A percentile compares a stretch with the other conserved stretches of the same genome.
These are phyloP conservation scores for Phytophthora pisi DNA, from an alignment of 352 stramenopile genomes.

Conservation along the genomic window DNA sequence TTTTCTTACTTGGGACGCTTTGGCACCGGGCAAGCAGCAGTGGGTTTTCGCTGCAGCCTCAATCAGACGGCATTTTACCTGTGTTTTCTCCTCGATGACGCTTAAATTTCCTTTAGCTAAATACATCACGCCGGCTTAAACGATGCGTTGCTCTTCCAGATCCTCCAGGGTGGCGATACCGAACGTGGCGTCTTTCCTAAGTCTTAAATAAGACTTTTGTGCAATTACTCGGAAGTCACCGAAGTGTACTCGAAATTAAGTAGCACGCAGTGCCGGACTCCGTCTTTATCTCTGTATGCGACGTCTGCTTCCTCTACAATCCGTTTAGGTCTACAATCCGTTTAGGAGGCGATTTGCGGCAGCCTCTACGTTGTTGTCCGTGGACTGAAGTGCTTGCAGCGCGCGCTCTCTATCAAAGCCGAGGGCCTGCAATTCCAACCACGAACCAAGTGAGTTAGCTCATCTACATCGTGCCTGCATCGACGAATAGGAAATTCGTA, in stretches of 20 bases:
- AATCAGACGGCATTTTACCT: no score
- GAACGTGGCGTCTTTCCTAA: no score
- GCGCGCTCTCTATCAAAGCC: constrained; percentile 76
- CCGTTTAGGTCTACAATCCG: constrained; percentile 42
- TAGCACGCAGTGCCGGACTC: constrained; percentile 10
- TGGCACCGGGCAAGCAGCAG: no score
- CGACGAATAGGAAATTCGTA: constrained; percentile 14
- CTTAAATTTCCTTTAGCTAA: no score
- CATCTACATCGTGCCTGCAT: background rate
- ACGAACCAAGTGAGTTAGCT: background rate
- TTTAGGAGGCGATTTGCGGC: constrained; percentile 57
- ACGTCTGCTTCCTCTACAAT: constrained; percentile 1
- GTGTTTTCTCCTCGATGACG: no score
- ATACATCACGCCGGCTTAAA: no score
- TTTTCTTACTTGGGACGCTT: no score
- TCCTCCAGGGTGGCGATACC: no score
- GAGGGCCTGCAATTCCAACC: constrained; percentile 42
- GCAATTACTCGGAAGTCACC: constrained; percentile 21
- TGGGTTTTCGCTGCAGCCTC: no score
- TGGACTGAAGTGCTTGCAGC: constrained; percentile 71
- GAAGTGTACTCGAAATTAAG: constrained; percentile 6
- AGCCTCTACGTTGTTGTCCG: constrained; percentile 88
- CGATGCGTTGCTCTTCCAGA: no score
- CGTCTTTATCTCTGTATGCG: constrained; percentile 15
- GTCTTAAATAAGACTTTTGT: constrained; percentile 7